Evolutionary conservation across 495 filamentous ascomycete genomes (phyloP).

Genomic region (Penicillium longicatenatum): DNA sequence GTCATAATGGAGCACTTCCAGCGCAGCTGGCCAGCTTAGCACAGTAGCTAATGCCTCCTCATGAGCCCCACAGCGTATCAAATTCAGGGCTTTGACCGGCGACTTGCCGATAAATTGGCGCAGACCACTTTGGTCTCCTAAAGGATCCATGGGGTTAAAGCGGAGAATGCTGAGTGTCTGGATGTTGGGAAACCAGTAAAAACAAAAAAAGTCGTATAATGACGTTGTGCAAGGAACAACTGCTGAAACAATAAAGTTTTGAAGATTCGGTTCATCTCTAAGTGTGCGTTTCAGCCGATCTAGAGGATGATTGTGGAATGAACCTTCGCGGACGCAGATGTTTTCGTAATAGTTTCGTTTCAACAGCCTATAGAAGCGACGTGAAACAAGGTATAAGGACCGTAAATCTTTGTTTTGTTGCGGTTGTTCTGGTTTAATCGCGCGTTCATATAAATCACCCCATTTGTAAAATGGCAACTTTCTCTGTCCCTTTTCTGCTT

Average conservation of each 20-base stretch:
- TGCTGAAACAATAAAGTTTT: conserved; percentile 8
- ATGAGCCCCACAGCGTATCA: conserved; percentile 22
- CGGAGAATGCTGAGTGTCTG: conserved; percentile 8
- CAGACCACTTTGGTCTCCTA: conserved; percentile 13
- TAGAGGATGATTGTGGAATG: conserved; percentile 1
- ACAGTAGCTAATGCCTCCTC: conserved; percentile 18
- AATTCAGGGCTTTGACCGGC: conserved; percentile 13
- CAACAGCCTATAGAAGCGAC: conserved; percentile 2
- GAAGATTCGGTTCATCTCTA: neutral
- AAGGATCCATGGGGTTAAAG: conserved; percentile 4
- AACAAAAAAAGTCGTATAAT: neutral
- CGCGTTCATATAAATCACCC: neutral
- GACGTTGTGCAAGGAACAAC: conserved; percentile 1
- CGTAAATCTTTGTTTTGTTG: neutral
- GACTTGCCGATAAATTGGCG: conserved; percentile 23
- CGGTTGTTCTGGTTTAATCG: neutral
- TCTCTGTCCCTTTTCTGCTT: neutral
- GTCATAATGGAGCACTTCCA: conserved; percentile 23
- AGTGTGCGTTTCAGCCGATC: conserved; percentile 7
- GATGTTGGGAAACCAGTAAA: conserved; percentile 8
- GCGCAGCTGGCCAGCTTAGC: conserved; percentile 20
- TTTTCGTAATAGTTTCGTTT: conserved; percentile 1
- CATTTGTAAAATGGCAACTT: neutral
- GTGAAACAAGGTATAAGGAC: neutral
- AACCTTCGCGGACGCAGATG: conserved; percentile 3